A percentile compares a stretch with the other conserved stretches of the same genome.
These are phyloP conservation scores for Solanum corneliomulleri DNA, from an alignment of 257 asterid species.

Conservation along the genomic window DNA sequence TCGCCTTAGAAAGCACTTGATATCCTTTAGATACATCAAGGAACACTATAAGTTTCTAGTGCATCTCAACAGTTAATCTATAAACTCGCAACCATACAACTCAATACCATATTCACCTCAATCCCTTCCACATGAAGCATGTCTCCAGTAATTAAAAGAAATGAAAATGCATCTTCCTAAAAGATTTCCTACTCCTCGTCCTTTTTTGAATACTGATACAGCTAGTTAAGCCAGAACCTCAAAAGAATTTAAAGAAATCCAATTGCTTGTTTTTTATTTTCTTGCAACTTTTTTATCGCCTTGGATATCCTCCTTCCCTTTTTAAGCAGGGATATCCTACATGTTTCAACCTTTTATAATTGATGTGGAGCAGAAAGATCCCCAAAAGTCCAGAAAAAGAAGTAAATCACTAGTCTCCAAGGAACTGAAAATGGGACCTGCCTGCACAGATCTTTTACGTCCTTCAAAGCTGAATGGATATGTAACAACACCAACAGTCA, in stretches of 20 bases:
- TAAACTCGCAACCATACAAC: not conserved
- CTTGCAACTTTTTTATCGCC: not conserved
- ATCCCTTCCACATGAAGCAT: not conserved
- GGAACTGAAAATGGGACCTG: slow-evolving; percentile 19
- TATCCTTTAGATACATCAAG: not conserved
- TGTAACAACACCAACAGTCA: slow-evolving; percentile 96
- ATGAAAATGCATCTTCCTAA: not conserved
- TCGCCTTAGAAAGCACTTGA: not conserved
- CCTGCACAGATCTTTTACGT: slow-evolving; percentile 88
- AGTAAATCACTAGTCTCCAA: not conserved
- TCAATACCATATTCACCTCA: not conserved
- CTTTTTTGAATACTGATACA: not conserved
- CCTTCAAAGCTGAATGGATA: slow-evolving; percentile 99
- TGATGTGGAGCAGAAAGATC: not conserved
- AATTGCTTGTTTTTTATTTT: not conserved
- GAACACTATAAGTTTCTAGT: not conserved
- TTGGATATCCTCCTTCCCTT: not conserved
- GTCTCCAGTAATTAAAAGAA: not conserved
- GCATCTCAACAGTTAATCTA: not conserved
- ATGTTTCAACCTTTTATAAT: not conserved
- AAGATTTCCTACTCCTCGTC: not conserved
- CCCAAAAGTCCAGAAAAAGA: not conserved
- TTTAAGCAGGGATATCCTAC: not conserved
- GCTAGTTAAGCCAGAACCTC: not conserved
- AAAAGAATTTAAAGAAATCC: not conserved